phyloP scores from a whole-genome alignment of 2,329 filamentous ascomycete species.

The Fusarium globosum region DNA sequence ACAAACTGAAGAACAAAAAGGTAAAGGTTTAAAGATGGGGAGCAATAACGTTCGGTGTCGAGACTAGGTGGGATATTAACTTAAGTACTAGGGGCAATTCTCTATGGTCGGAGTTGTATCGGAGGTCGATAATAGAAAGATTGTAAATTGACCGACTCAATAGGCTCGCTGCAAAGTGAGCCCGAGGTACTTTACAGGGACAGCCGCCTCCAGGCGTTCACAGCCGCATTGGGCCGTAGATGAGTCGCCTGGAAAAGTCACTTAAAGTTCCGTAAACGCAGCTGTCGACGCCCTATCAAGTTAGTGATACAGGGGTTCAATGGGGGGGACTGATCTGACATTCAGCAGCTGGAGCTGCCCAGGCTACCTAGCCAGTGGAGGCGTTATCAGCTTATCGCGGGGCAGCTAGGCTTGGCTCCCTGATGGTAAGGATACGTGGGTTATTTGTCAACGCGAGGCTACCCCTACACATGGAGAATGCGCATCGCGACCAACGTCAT shows the following conservation, averaged over 20 bases:
- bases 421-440: constrained; percentile 22
- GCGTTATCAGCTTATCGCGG: constrained; percentile 35
- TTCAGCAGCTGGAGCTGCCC: not conserved
- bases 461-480: constrained; percentile 32
- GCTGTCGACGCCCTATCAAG: constrained; percentile 13
- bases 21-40: constrained; percentile 3
- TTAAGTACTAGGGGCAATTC: constrained; percentile 32
- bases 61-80: constrained; percentile 22
- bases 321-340: constrained; percentile 11
- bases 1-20: not conserved
- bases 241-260: constrained; percentile 27
- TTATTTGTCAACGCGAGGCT: constrained; percentile 40
- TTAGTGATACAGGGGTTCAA: constrained; percentile 15
- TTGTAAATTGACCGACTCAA: constrained; percentile 39
- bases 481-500: constrained; percentile 39
- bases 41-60: constrained; percentile 2
- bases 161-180: constrained; percentile 22
- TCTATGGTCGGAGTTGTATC: constrained; percentile 44
- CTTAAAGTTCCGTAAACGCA: constrained; percentile 31
- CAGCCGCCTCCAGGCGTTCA: constrained; percentile 43
- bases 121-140: constrained; percentile 35
- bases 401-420: not conserved
- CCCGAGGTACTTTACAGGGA: constrained; percentile 40
- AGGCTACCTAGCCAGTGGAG: no score
- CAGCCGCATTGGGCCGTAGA: constrained; percentile 40